Evolutionary conservation across 2,329 filamentous ascomycete species (phyloP).

Genomic region (Diaporthe amygdali): DNA sequence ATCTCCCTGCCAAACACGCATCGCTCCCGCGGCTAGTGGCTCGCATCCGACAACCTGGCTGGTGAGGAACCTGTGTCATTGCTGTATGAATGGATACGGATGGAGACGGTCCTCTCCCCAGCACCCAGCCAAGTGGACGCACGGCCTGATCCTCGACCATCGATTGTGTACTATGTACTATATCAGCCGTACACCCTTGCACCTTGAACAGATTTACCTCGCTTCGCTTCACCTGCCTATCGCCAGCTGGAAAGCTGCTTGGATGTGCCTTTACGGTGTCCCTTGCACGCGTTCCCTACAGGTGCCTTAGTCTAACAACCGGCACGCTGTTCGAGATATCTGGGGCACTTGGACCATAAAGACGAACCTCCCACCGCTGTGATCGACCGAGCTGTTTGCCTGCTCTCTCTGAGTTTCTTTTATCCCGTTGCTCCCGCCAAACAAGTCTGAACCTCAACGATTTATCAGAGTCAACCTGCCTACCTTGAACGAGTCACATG

Average conservation of each 20-base stretch:
- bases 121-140: constrained; percentile 6
- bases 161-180: background rate
- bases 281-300: constrained; percentile 1
- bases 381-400: background rate
- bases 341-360: constrained; percentile 9
- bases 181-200: constrained; percentile 3
- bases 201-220: constrained; percentile 2
- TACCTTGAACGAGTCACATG: background rate
- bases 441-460: background rate
- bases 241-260: constrained; percentile 8
- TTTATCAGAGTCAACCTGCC: background rate
- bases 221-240: constrained; percentile 12
- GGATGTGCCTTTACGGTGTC: constrained; percentile 4
- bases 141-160: constrained; percentile 5
- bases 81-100: background rate
- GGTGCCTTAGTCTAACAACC: background rate
- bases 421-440: background rate
- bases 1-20: background rate
- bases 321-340: background rate
- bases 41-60: constrained; percentile 5
- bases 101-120: background rate
- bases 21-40: background rate
- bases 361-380: constrained; percentile 8
- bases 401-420: background rate
- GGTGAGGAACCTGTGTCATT: background rate